Conservation (phyloP, 495 filamentous ascomycete genomes). For the Corynascus novoguineensis region DNA sequence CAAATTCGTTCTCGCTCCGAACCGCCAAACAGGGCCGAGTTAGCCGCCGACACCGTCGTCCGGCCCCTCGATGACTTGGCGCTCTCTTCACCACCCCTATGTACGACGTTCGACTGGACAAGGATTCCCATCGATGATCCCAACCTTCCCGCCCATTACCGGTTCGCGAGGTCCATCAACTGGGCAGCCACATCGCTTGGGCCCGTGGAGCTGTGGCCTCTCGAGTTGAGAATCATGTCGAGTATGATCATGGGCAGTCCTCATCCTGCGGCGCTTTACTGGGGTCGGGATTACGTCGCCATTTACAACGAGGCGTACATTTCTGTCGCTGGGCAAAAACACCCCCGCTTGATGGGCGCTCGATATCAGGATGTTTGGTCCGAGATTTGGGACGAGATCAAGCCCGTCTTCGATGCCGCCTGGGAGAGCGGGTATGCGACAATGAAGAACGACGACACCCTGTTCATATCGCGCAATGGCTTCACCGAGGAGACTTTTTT, state of each 20-base stretch:
- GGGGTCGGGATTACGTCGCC: conserved; percentile 58
- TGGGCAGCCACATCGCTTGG: conserved; percentile 61
- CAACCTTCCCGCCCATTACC: conserved; percentile 56
- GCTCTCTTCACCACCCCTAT: conserved; percentile 24
- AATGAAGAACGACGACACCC: conserved; percentile 68
- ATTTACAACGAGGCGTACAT: conserved; percentile 75
- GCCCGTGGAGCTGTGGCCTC: conserved; percentile 58
- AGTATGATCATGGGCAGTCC: conserved; percentile 66
- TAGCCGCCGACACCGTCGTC: conserved; percentile 18
- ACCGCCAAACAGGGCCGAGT: conserved; percentile 19
- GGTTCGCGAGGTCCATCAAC: conserved; percentile 58
- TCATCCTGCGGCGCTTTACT: conserved; percentile 68
- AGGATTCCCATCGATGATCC: conserved; percentile 51
- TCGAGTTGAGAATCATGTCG: conserved; percentile 59
- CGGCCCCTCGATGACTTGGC: conserved; percentile 27
- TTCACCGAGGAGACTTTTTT: conserved; percentile 66
- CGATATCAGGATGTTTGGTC: conserved; percentile 58
- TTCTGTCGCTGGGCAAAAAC: conserved; percentile 60
- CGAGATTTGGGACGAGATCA: conserved; percentile 61
- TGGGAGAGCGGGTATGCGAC: conserved; percentile 57
- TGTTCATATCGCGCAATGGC: conserved; percentile 56
- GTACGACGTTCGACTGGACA: conserved; percentile 62
- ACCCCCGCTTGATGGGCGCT: conserved; percentile 63
- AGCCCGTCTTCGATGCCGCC: conserved; percentile 54
- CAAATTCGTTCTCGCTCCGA: conserved; percentile 21